Conservation (phyloP, 495 filamentous ascomycete genomes). For the Rhypophila decipiens region DNA sequence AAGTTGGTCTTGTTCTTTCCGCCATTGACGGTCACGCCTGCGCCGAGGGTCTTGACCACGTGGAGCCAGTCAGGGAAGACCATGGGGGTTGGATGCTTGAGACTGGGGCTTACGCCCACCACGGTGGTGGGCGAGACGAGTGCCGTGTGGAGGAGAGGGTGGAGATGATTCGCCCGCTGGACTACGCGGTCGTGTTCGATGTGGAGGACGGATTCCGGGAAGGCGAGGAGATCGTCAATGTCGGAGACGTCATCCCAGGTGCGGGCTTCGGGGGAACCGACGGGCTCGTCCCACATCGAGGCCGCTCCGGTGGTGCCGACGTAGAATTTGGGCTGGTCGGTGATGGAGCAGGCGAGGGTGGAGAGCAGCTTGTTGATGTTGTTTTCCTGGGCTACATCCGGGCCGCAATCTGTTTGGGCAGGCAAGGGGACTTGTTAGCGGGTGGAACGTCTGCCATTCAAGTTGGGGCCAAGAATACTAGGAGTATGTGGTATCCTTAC, state of each 20-base stretch:
- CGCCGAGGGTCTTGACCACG: neutral
- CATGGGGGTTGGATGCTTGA: constrained; percentile 3
- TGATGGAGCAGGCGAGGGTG: neutral
- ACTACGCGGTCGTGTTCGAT: constrained; percentile 1
- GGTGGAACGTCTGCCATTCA: no score
- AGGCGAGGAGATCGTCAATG: constrained; percentile 5
- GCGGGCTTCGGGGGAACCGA: neutral
- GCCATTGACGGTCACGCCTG: neutral
- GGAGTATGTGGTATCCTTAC: no score
- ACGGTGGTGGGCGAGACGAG: constrained; percentile 10
- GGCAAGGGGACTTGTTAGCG: no score
- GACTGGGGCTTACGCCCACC: constrained; percentile 5
- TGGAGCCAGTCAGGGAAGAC: constrained; percentile 8
- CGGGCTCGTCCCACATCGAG: constrained; percentile 5
- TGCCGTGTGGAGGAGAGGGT: constrained; percentile 4
- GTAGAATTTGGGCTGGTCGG: constrained; percentile 10
- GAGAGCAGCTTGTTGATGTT: constrained; percentile 6
- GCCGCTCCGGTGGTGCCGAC: constrained; percentile 13
- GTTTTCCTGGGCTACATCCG: constrained; percentile 2
- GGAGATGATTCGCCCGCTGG: neutral
- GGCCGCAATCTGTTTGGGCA: constrained; percentile 13
- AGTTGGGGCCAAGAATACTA: no score
- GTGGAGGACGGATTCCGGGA: constrained; percentile 7
- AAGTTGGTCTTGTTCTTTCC: constrained; percentile 8
- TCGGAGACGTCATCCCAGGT: constrained; percentile 8